These are phyloP conservation scores for Dorcoceras hygrometricum DNA, from an alignment of 257 asterid genomes.

Conservation along the genomic window DNA sequence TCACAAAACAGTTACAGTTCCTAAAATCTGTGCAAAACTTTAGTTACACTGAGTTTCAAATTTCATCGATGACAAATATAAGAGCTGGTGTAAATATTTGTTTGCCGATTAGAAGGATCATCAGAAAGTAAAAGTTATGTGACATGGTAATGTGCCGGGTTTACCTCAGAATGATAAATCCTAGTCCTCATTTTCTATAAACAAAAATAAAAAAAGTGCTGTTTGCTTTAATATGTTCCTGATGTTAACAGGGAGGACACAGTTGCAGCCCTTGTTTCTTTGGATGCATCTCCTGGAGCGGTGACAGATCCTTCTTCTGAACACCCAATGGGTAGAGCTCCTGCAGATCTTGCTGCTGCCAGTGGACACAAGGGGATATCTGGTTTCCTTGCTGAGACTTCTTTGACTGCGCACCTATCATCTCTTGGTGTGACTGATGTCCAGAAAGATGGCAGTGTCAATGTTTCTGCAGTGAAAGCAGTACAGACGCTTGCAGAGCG, in stretches of 20 bases:
- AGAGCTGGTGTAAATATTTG: no score
- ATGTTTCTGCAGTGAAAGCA: slow-evolving; percentile 40
- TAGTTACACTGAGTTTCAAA: background rate
- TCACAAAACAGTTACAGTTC: background rate
- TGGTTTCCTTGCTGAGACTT: slow-evolving; percentile 85
- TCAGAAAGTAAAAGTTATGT: slow-evolving; percentile 8
- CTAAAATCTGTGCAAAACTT: background rate
- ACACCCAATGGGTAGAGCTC: slow-evolving; percentile 69
- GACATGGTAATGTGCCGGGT: slow-evolving; percentile 11
- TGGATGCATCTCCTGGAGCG: slow-evolving; percentile 85
- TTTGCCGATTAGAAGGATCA: slow-evolving; percentile 5
- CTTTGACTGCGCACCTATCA: slow-evolving; percentile 68
- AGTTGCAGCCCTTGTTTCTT: slow-evolving; percentile 76
- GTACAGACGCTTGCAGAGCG: slow-evolving; percentile 68
- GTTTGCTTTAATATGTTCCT: slow-evolving; percentile 23
- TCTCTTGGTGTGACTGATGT: slow-evolving; percentile 55
- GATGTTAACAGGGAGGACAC: slow-evolving; percentile 72
- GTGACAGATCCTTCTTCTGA: slow-evolving; percentile 75
- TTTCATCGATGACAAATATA: background rate
- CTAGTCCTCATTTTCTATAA: background rate
- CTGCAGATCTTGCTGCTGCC: slow-evolving; percentile 86
- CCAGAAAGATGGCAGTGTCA: slow-evolving; percentile 39
- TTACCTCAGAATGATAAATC: background rate
- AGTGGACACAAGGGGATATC: slow-evolving; percentile 94
- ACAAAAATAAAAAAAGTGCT: background rate